These are phyloP conservation scores for Irpex sp. DNA, from an alignment of 1,284 basidiomycete genomes.

Conservation along the genomic window DNA sequence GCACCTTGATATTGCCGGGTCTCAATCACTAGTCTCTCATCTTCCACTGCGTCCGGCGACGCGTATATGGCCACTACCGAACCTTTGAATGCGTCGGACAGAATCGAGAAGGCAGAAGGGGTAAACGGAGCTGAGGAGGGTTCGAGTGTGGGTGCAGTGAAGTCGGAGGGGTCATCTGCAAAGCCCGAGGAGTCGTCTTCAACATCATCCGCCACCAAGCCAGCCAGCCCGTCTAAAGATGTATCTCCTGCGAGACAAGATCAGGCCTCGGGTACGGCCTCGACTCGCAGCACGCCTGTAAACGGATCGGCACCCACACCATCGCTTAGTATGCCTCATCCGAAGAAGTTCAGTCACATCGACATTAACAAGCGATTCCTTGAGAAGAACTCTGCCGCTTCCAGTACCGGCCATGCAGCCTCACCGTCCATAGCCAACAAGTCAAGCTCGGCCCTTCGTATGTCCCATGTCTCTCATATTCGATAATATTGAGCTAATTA, in stretches of 20 bases:
- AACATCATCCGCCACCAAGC: slow-evolving; percentile 8
- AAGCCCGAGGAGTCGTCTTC: slow-evolving; percentile 2
- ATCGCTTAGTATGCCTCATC: slow-evolving; percentile 42
- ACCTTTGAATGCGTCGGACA: slow-evolving; percentile 40
- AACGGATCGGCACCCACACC: slow-evolving; percentile 20
- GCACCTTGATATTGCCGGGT: slow-evolving; percentile 6
- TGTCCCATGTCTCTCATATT: slow-evolving; percentile 23
- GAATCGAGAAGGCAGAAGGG: slow-evolving; percentile 35
- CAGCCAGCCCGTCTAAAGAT: slow-evolving; percentile 18
- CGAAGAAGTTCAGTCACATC: slow-evolving; percentile 83
- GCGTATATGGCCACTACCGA: slow-evolving; percentile 75
- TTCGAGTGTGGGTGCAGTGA: slow-evolving; percentile 14
- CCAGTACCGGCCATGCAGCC: slow-evolving; percentile 37
- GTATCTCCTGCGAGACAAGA: slow-evolving; percentile 25
- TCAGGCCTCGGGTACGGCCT: slow-evolving; percentile 20
- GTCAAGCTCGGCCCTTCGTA: slow-evolving; percentile 46
- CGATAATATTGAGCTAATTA: slow-evolving; percentile 1
- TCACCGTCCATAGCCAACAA: slow-evolving; percentile 40
- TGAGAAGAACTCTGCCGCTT: slow-evolving; percentile 69
- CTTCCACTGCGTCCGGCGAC: slow-evolving; percentile 54
- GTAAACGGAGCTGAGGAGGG: slow-evolving; percentile 15
- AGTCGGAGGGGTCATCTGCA: slow-evolving; percentile 10
- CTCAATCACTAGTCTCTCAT: slow-evolving; percentile 12
- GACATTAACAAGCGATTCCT: slow-evolving; percentile 95
- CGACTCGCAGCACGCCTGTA: slow-evolving; percentile 19